phyloP scores from a whole-genome alignment of 495 filamentous ascomycete genomes.

The Lentithecium fluviatile region DNA sequence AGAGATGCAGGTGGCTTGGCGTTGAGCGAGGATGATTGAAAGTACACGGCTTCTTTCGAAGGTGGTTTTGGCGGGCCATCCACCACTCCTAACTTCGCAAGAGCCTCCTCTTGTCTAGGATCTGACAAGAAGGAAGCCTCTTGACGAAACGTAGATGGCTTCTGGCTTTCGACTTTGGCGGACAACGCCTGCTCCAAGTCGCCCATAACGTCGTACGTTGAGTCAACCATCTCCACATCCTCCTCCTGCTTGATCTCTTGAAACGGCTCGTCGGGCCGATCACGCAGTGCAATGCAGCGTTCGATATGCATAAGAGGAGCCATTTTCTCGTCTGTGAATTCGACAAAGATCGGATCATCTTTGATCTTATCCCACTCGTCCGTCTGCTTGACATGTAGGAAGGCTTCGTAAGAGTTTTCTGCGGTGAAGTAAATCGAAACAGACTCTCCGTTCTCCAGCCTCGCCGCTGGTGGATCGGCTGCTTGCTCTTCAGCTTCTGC shows the following conservation, averaged over 20 bases:
- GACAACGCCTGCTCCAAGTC: constrained; percentile 40
- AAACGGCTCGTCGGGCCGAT: constrained; percentile 31
- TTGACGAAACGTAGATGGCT: not conserved
- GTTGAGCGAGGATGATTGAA: constrained; percentile 2
- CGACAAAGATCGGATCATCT: constrained; percentile 40
- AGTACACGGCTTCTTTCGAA: constrained; percentile 21
- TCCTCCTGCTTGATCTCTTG: constrained; percentile 21
- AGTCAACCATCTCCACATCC: constrained; percentile 22
- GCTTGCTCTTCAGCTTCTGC: constrained; percentile 41
- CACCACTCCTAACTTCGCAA: constrained; percentile 42
- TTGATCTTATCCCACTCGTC: constrained; percentile 39
- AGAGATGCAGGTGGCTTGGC: constrained; percentile 16
- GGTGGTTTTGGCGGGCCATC: constrained; percentile 42
- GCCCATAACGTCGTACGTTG: constrained; percentile 38
- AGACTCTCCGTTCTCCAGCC: constrained; percentile 38
- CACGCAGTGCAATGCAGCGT: constrained; percentile 34
- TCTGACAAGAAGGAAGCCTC: constrained; percentile 16
- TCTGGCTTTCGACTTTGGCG: constrained; percentile 2
- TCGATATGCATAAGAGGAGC: constrained; percentile 30
- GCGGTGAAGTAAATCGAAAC: constrained; percentile 44
- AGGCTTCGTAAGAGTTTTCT: constrained; percentile 35
- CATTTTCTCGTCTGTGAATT: constrained; percentile 28
- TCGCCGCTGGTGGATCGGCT: constrained; percentile 30
- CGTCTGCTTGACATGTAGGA: constrained; percentile 41
- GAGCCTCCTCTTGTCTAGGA: constrained; percentile 42